These are phyloP conservation scores for Diaporthe sp. DNA, from an alignment of 2,329 filamentous ascomycete genomes.

Conservation along the genomic window DNA sequence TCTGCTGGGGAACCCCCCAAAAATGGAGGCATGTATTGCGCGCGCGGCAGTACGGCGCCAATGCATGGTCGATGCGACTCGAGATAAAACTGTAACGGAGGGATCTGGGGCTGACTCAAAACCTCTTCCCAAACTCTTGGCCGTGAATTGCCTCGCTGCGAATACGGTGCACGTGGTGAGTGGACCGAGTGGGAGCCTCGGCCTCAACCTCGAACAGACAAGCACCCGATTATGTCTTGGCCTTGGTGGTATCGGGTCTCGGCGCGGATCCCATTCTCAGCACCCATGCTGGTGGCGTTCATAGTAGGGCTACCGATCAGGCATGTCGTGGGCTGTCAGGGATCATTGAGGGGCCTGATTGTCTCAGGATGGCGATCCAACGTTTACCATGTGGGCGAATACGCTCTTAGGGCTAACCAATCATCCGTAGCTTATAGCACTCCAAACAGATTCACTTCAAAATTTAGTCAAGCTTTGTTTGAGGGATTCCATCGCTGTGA, in stretches of 20 bases:
- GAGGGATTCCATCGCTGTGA: not conserved
- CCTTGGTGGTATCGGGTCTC: not conserved
- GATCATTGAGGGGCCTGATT: not conserved
- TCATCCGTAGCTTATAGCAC: not conserved
- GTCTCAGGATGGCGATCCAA: not conserved
- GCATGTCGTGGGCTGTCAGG: not conserved
- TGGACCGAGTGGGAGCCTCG: not conserved
- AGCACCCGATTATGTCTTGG: not conserved
- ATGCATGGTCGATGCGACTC: not conserved
- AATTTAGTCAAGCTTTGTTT: not conserved
- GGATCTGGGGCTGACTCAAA: not conserved
- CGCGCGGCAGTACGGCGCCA: not conserved
- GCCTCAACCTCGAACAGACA: not conserved
- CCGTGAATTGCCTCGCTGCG: not conserved
- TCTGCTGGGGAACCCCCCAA: too few species aligned
- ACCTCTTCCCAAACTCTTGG: not conserved
- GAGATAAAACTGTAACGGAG: not conserved
- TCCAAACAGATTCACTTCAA: not conserved
- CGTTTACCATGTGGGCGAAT: not conserved
- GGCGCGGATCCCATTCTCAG: not conserved
- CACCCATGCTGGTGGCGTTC: not conserved
- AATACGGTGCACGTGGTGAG: not conserved
- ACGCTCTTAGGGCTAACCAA: not conserved
- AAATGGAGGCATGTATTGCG: not conserved
- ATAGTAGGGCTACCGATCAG: not conserved